Conservation (phyloP, 2,329 filamentous ascomycete species). For the Aspergillus sp. region DNA sequence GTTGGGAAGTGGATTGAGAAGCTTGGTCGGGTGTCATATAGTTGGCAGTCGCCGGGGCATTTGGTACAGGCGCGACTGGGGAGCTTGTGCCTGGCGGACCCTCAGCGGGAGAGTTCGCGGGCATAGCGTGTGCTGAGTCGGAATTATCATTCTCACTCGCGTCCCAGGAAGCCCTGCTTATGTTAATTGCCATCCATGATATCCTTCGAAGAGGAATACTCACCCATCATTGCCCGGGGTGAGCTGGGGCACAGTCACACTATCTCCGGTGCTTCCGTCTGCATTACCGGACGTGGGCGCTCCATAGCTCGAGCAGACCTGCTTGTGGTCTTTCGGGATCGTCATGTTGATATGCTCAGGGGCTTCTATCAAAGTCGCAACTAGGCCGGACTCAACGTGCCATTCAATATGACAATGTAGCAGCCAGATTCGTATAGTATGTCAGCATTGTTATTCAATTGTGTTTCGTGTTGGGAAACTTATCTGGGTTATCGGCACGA, state of each 20-base stretch:
- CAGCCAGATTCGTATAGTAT: conserved; percentile 21
- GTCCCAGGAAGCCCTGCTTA: no score
- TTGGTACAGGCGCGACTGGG: no score
- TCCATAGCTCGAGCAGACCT: neutral
- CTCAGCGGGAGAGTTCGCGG: no score
- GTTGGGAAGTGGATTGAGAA: no score
- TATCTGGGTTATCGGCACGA: conserved; percentile 29
- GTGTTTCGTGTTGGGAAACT: neutral
- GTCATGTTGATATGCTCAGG: conserved; percentile 13
- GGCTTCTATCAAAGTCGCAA: conserved; percentile 26
- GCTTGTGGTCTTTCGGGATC: conserved; percentile 2
- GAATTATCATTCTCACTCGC: no score
- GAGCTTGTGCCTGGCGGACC: no score
- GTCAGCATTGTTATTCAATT: neutral
- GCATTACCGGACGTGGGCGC: neutral
- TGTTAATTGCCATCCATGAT: no score
- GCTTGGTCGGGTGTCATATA: no score
- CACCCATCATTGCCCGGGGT: neutral
- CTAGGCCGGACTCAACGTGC: conserved; percentile 28
- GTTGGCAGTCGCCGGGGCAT: no score
- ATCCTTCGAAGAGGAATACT: neutral
- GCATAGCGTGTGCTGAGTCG: no score
- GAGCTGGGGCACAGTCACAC: neutral
- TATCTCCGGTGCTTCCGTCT: neutral
- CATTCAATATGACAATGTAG: conserved; percentile 34